phyloP scores from a whole-genome alignment of 2,329 filamentous ascomycete genomes.

The Calonectria pteridis region DNA sequence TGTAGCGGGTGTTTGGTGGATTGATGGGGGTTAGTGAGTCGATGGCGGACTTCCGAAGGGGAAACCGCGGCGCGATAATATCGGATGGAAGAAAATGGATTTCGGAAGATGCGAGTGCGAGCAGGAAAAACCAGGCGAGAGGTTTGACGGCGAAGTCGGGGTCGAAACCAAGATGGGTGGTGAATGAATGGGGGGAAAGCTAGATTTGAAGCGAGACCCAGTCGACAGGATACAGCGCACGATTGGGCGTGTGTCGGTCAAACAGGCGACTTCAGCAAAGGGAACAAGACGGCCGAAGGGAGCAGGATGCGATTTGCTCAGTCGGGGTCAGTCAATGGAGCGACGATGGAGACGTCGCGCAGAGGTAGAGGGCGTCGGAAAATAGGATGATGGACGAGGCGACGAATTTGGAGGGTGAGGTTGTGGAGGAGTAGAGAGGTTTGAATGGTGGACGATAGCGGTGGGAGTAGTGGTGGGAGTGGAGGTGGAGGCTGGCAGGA shows the following conservation, averaged over 20 bases:
- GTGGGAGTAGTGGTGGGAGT: conserved; percentile 8
- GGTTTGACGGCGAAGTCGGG: conserved; percentile 22
- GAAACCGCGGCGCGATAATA: conserved; percentile 17
- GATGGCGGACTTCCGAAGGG: conserved; percentile 5
- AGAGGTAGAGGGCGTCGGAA: conserved; percentile 18
- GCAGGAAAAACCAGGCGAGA: background rate
- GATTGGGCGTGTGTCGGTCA: conserved; percentile 29
- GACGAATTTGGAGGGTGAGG: conserved; percentile 16
- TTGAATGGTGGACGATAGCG: conserved; percentile 14
- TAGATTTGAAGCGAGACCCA: conserved; percentile 11
- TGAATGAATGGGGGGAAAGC: conserved; percentile 13
- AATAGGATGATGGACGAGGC: conserved; percentile 13
- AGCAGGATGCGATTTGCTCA: background rate
- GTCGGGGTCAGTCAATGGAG: conserved; percentile 31
- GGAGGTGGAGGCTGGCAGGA: conserved; percentile 20
- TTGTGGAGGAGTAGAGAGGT: conserved; percentile 12
- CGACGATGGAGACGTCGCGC: conserved; percentile 28
- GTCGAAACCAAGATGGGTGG: conserved; percentile 24
- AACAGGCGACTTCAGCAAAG: conserved; percentile 23
- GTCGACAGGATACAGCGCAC: conserved; percentile 24
- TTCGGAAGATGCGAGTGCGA: conserved; percentile 22
- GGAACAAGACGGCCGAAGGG: background rate
- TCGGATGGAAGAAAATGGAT: conserved; percentile 12
- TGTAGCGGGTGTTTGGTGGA: conserved; percentile 3
- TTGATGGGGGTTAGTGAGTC: conserved; percentile 14